These are phyloP conservation scores for Neurospora sp. DNA, from an alignment of 495 filamentous ascomycete species.

Conservation along the genomic window DNA sequence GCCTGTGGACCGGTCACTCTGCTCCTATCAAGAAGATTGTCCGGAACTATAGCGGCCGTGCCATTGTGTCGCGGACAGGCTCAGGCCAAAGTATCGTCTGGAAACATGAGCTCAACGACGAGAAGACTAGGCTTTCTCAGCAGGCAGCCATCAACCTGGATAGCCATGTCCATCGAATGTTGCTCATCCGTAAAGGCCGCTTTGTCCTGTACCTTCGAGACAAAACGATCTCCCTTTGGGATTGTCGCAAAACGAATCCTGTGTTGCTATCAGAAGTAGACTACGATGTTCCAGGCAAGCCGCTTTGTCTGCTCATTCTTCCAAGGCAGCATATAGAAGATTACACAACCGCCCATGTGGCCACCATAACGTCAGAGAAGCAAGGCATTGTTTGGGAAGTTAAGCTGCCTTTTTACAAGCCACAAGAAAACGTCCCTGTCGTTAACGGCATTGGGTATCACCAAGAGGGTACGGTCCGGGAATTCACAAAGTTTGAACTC, in stretches of 20 bases:
- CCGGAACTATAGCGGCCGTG: constrained; percentile 67
- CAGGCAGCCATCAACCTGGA: constrained; percentile 60
- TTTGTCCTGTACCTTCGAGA: constrained; percentile 77
- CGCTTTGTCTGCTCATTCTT: constrained; percentile 71
- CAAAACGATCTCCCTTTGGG: constrained; percentile 70
- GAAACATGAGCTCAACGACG: constrained; percentile 47
- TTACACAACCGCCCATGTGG: constrained; percentile 53
- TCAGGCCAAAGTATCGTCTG: constrained; percentile 76
- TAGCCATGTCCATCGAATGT: constrained; percentile 76
- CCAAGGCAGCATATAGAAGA: constrained; percentile 50
- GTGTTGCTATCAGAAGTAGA: constrained; percentile 44
- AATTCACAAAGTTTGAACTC: constrained; percentile 66
- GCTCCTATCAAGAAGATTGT: constrained; percentile 73
- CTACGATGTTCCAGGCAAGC: constrained; percentile 59
- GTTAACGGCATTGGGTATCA: constrained; percentile 17
- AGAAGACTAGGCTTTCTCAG: constrained; percentile 44
- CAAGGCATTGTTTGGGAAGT: constrained; percentile 83
- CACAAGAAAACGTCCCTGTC: constrained; percentile 13
- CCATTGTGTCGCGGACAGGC: constrained; percentile 70
- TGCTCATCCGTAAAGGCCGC: constrained; percentile 60
- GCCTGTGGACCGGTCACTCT: constrained; percentile 79
- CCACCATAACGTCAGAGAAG: constrained; percentile 73
- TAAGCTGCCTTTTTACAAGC: constrained; percentile 35
- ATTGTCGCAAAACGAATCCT: constrained; percentile 50
- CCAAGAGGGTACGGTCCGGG: constrained; percentile 36